These are phyloP conservation scores for Sutorius eximius DNA, from an alignment of 1,284 basidiomycete species.

Conservation along the genomic window DNA sequence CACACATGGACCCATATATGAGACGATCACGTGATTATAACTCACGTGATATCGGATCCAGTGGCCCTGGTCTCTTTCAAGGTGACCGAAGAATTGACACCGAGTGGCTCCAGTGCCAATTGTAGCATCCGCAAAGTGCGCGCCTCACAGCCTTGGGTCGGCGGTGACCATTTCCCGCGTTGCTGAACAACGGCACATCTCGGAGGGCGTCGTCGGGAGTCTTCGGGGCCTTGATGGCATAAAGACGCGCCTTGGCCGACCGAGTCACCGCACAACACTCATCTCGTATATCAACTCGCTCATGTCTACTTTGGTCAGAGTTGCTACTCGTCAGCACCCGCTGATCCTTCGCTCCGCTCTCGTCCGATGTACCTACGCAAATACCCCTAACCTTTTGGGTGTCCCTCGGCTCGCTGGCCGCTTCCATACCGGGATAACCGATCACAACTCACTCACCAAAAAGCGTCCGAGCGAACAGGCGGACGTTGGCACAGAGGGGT, in stretches of 20 bases:
- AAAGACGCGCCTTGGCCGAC: conserved; percentile 16
- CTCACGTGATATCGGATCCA: background rate
- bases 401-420: conserved; percentile 1
- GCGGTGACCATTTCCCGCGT: background rate
- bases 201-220: conserved; percentile 27
- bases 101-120: background rate
- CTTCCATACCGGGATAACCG: conserved; percentile 29
- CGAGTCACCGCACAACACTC: background rate
- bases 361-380: background rate
- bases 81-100: background rate
- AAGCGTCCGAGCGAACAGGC: conserved; percentile 27
- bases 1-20: background rate
- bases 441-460: conserved; percentile 26
- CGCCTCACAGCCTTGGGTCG: conserved; percentile 1
- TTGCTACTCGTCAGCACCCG: conserved; percentile 10
- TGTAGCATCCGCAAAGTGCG: background rate
- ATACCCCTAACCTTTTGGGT: conserved; percentile 5
- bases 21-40: background rate
- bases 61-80: background rate
- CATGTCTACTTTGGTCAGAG: conserved; percentile 28
- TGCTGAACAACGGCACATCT: conserved; percentile 20
- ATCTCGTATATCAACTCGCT: background rate
- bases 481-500: conserved; percentile 30
- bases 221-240: conserved; percentile 22
- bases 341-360: conserved; percentile 13